These are phyloP conservation scores for Amanita pallidorosea DNA, from an alignment of 768 basidiomycete species.

Conservation along the genomic window DNA sequence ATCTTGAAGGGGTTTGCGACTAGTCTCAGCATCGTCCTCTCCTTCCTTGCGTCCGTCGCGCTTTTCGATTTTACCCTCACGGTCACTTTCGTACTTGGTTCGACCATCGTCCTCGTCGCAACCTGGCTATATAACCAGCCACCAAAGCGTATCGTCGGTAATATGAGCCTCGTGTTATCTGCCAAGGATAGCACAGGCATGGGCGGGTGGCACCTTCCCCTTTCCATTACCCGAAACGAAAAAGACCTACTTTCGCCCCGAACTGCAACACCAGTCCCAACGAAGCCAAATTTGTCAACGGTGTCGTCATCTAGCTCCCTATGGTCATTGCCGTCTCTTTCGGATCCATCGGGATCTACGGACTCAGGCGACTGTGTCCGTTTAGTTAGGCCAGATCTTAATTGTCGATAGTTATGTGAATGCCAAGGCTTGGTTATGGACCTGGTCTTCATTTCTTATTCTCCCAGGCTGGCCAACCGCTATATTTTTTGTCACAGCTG, in stretches of 20 bases:
- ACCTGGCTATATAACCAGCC: slow-evolving; percentile 91
- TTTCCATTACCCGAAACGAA: slow-evolving; percentile 13
- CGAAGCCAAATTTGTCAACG: slow-evolving; percentile 14
- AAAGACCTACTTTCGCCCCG: slow-evolving; percentile 9
- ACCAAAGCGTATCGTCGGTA: slow-evolving; percentile 15
- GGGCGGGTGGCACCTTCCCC: slow-evolving; percentile 4
- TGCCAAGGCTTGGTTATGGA: background rate
- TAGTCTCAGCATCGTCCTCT: slow-evolving; percentile 86
- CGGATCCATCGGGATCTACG: slow-evolving; percentile 12
- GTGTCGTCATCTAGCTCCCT: slow-evolving; percentile 22
- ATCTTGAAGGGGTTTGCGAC: slow-evolving; percentile 94
- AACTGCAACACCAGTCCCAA: slow-evolving; percentile 9
- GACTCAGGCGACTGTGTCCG: slow-evolving; percentile 14
- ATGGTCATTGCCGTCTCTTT: slow-evolving; percentile 16
- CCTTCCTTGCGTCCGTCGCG: slow-evolving; percentile 84
- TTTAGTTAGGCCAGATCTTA: slow-evolving; percentile 1
- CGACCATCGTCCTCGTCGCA: slow-evolving; percentile 71
- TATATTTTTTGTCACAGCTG: background rate
- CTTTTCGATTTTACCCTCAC: slow-evolving; percentile 89
- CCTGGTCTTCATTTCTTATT: background rate
- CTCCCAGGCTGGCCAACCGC: background rate
- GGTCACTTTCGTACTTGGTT: slow-evolving; percentile 76
- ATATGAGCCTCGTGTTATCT: background rate
- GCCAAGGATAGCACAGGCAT: slow-evolving; percentile 1
- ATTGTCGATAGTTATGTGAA: background rate